Evolutionary conservation across 169 alveolate genomes (phyloP).

Genomic region (Toxoplasma gondii): DNA sequence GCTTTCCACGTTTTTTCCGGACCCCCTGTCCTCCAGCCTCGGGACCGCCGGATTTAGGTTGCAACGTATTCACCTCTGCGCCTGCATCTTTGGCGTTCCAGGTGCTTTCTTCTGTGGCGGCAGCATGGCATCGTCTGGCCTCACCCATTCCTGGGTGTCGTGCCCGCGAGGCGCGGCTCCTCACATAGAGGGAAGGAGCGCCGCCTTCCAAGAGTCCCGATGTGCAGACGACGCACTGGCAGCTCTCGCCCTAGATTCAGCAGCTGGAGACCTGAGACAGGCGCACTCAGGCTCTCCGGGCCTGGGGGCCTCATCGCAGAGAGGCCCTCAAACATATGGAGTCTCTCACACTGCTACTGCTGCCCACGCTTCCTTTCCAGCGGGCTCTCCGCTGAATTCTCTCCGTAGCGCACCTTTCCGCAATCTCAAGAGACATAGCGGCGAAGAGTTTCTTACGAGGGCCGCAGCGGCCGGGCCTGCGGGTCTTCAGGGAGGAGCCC

Average conservation of each 20-base stretch:
- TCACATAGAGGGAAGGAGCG: not conserved
- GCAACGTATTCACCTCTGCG: too few relatives aligned
- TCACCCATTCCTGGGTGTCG: not conserved
- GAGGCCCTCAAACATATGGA: not conserved
- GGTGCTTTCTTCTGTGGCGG: not conserved
- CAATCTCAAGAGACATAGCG: conserved; percentile 5
- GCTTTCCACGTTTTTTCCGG: too few relatives aligned
- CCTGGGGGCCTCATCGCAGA: not conserved
- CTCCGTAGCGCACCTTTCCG: not conserved
- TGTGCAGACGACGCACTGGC: not conserved
- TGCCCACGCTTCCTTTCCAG: not conserved
- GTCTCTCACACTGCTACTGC: not conserved
- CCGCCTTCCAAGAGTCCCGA: not conserved
- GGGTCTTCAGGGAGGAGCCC: not conserved
- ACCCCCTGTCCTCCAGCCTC: too few relatives aligned
- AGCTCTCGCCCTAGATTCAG: not conserved
- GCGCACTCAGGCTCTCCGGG: not conserved
- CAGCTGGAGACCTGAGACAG: not conserved
- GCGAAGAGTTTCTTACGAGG: not conserved
- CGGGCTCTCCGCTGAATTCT: not conserved
- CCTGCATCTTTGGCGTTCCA: too few relatives aligned
- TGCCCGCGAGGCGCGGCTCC: not conserved
- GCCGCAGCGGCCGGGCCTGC: not conserved
- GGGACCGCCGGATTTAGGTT: too few relatives aligned
- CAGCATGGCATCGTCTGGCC: not conserved